Percentiles rank a stretch among this genome's conserved stretches.
Evolutionary conservation across 208 protist genomes (phyloP).

Genomic region (Crithidia brevicula): DNA sequence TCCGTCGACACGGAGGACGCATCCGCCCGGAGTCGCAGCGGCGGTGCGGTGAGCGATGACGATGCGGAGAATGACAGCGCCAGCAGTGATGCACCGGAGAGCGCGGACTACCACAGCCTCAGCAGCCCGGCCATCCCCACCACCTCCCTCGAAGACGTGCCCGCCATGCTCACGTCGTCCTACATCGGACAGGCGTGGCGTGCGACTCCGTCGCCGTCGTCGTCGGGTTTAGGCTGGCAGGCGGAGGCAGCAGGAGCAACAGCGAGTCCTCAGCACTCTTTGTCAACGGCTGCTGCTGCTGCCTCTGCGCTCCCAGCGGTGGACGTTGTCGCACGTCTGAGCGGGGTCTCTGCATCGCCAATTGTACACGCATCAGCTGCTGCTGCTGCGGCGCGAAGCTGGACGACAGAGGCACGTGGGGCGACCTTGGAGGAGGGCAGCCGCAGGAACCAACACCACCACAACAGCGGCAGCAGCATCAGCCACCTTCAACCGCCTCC

Average conservation of each 20-base stretch:
- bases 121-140: conserved; percentile 6
- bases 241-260: neutral
- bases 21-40: too few relatives aligned
- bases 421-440: too few relatives aligned
- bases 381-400: neutral
- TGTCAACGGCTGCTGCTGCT: neutral
- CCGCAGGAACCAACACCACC: too few relatives aligned
- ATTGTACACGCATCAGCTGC: too few relatives aligned
- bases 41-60: too few relatives aligned
- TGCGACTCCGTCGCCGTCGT: neutral
- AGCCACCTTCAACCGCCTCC: too few relatives aligned
- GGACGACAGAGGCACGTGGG: too few relatives aligned
- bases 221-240: neutral
- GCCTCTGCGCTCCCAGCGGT: neutral
- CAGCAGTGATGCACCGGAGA: conserved; percentile 5
- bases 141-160: neutral
- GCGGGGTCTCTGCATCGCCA: too few relatives aligned
- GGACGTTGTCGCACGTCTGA: neutral
- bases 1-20: too few relatives aligned
- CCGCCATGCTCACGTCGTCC: neutral
- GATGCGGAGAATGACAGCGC: too few relatives aligned
- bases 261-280: too few relatives aligned
- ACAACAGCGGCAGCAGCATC: too few relatives aligned
- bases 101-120: conserved; percentile 27
- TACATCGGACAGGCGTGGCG: neutral